Evolutionary conservation across 1,284 basidiomycete species (phyloP).

Genomic region (Lentinus polychrous): DNA sequence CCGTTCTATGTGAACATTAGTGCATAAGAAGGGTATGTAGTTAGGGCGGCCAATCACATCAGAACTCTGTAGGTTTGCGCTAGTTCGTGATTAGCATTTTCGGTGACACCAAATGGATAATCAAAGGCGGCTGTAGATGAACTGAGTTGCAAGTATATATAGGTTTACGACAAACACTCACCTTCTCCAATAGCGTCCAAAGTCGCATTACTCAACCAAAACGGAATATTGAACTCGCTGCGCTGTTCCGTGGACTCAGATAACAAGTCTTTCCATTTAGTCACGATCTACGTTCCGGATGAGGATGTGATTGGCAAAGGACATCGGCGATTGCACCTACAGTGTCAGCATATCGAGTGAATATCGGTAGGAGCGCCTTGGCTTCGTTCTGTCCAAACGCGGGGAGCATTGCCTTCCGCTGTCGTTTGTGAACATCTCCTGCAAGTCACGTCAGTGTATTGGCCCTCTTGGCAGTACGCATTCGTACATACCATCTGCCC

Average conservation of each 20-base stretch:
- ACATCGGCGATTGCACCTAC: conserved; percentile 21
- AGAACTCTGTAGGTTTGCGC: conserved; percentile 24
- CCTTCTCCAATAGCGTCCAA: conserved; percentile 31
- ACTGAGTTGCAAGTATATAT: conserved; percentile 5
- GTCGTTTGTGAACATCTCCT: conserved; percentile 39
- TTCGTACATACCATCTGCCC: conserved; percentile 35
- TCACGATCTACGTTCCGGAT: conserved; percentile 29
- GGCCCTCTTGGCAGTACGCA: neutral
- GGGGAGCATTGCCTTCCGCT: conserved; percentile 36
- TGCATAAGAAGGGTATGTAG: neutral
- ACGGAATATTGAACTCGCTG: conserved; percentile 31
- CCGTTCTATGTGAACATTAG: conserved; percentile 8
- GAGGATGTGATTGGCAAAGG: conserved; percentile 9
- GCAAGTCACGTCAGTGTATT: neutral
- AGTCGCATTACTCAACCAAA: conserved; percentile 25
- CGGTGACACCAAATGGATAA: conserved; percentile 26
- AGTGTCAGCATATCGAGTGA: conserved; percentile 37
- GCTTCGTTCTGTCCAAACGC: conserved; percentile 40
- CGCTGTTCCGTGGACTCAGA: conserved; percentile 20
- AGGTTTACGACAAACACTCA: too few relatives aligned
- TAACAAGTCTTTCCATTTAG: conserved; percentile 39
- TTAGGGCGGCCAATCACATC: conserved; percentile 21
- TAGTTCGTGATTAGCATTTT: conserved; percentile 22
- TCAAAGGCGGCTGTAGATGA: conserved; percentile 26
- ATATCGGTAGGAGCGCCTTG: conserved; percentile 42